Percentiles rank a stretch among this genome's conserved stretches.
phyloP scores from a whole-genome alignment of 257 asterid genomes.

The Primulina eburnea region DNA sequence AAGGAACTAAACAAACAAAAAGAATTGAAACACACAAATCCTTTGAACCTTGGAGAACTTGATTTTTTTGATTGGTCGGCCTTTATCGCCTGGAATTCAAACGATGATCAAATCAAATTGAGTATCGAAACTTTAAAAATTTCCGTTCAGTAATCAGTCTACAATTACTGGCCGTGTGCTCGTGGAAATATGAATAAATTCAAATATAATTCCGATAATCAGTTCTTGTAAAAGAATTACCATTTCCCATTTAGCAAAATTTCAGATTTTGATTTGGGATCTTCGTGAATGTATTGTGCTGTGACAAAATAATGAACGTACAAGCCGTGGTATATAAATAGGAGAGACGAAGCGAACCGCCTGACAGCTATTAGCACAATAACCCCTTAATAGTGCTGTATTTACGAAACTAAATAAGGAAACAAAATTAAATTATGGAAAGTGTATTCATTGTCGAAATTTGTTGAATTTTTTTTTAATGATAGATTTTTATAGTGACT shows the following conservation, averaged over 20 bases:
- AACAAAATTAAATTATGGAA: too few species aligned
- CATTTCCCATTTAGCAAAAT: conserved; percentile 22
- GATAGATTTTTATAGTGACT: too few species aligned
- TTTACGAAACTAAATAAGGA: too few species aligned
- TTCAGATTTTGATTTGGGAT: neutral
- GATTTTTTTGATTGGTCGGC: conserved; percentile 64
- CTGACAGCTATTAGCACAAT: too few species aligned
- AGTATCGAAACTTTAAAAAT: neutral
- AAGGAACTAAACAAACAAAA: neutral
- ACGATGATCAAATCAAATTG: conserved; percentile 19
- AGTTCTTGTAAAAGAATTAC: conserved; percentile 19
- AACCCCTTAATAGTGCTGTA: neutral
- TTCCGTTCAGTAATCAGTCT: conserved; percentile 10
- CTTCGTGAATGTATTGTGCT: neutral
- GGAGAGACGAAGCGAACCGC: neutral
- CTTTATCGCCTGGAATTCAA: conserved; percentile 68
- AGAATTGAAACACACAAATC: conserved; percentile 4
- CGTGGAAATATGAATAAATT: neutral
- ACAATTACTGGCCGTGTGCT: neutral
- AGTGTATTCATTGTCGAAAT: too few species aligned
- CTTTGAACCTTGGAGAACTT: conserved; percentile 65
- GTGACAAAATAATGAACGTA: too few species aligned
- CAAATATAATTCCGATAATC: neutral
- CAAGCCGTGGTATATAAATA: neutral
- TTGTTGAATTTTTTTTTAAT: too few species aligned